These are phyloP conservation scores for Saccharomyces pastorianus DNA, from an alignment of 1,139 yeast genomes.

Conservation along the genomic window DNA sequence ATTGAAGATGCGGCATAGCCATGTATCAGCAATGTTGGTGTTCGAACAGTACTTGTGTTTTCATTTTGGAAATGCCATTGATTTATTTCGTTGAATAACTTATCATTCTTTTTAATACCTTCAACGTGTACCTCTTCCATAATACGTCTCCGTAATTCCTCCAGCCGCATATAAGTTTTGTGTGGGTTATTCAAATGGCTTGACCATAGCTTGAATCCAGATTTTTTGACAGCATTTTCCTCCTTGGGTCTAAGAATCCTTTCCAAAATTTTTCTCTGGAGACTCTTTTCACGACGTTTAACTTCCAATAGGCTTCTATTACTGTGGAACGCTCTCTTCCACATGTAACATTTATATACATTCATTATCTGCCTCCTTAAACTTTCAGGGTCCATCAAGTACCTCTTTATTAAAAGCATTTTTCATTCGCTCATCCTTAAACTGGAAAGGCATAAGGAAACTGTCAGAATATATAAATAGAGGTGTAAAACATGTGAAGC, in stretches of 20 bases:
- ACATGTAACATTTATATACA: neutral
- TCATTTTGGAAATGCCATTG: slow-evolving; percentile 20
- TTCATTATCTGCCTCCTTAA: neutral
- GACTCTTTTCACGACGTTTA: neutral
- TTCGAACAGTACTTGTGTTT: slow-evolving; percentile 13
- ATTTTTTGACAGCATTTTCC: slow-evolving; percentile 4
- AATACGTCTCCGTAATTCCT: slow-evolving; percentile 12
- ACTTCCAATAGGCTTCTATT: neutral
- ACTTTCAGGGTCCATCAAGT: neutral
- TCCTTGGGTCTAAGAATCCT: slow-evolving; percentile 3
- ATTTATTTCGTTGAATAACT: slow-evolving; percentile 15
- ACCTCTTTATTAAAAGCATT: neutral
- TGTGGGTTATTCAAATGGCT: slow-evolving; percentile 2
- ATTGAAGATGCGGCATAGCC: slow-evolving; percentile 90
- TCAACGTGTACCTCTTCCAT: slow-evolving; percentile 13
- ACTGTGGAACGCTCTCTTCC: neutral
- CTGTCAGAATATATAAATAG: neutral
- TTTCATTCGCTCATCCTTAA: neutral
- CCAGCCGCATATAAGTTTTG: slow-evolving; percentile 3
- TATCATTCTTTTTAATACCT: slow-evolving; percentile 11
- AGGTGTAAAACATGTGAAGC: neutral
- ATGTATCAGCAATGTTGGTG: slow-evolving; percentile 56
- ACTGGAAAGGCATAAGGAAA: neutral
- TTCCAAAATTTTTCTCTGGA: slow-evolving; percentile 1
- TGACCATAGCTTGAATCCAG: slow-evolving; percentile 13